phyloP scores from a whole-genome alignment of 306 rosid genomes.

The Inga laurina region DNA sequence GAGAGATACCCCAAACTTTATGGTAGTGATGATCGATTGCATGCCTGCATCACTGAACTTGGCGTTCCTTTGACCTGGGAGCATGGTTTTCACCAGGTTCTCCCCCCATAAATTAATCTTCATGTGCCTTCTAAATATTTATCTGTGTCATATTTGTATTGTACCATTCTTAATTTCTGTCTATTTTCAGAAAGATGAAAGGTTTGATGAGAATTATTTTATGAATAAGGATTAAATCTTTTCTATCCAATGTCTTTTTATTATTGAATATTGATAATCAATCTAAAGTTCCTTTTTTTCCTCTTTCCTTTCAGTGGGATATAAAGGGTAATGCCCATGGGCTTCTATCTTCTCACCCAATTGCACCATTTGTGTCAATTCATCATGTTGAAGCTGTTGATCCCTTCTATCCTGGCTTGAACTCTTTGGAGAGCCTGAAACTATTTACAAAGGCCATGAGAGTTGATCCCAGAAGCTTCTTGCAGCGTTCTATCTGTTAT shows the following conservation, averaged over 20 bases:
- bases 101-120: not conserved
- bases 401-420: conserved; percentile 71
- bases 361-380: conserved; percentile 77
- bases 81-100: conserved; percentile 83
- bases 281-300: not conserved
- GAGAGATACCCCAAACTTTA: conserved; percentile 79
- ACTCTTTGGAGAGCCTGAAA: conserved; percentile 63
- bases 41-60: conserved; percentile 82
- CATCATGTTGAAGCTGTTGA: conserved; percentile 80
- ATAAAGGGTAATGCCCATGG: conserved; percentile 76
- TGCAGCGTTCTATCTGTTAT: conserved; percentile 76
- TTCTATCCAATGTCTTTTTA: conserved; percentile 20
- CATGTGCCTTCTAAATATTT: not conserved
- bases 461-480: conserved; percentile 60
- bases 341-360: conserved; percentile 74
- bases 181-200: not conserved
- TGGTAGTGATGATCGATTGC: conserved; percentile 83
- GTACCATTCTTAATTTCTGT: conserved; percentile 5
- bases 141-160: not conserved
- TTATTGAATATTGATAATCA: conserved; percentile 27
- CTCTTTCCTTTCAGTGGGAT: conserved; percentile 60
- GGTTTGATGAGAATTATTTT: not conserved
- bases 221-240: conserved; percentile 1
- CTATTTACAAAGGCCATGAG: conserved; percentile 72
- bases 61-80: conserved; percentile 72